Percentiles rank a stretch among this genome's conserved stretches.
phyloP scores from a whole-genome alignment of 805 yeast genomes.

The Blastobotrys americana region DNA sequence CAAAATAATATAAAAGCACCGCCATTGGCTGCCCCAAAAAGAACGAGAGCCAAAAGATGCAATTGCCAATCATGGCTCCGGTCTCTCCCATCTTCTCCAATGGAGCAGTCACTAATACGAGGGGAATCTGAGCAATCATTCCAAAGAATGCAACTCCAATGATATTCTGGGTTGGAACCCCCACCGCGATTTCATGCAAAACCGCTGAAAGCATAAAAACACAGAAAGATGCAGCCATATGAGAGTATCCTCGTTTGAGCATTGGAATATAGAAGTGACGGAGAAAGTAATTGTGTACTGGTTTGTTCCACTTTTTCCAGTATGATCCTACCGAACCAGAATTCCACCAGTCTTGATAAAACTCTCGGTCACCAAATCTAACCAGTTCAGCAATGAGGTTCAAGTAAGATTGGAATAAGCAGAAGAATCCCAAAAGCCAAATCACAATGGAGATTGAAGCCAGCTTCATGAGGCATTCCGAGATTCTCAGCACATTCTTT shows the following conservation, averaged over 20 bases:
- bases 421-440: slow-evolving; percentile 39
- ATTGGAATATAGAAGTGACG: slow-evolving; percentile 39
- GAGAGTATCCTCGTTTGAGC: slow-evolving; percentile 30
- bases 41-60: slow-evolving; percentile 41
- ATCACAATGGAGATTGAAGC: slow-evolving; percentile 36
- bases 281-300: slow-evolving; percentile 37
- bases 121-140: slow-evolving; percentile 39
- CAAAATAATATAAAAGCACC: slow-evolving; percentile 37
- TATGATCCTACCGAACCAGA: slow-evolving; percentile 41
- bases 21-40: slow-evolving; percentile 42
- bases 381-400: slow-evolving; percentile 40
- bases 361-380: slow-evolving; percentile 39
- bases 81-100: slow-evolving; percentile 36
- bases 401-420: slow-evolving; percentile 37
- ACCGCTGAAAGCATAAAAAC: slow-evolving; percentile 40
- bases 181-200: slow-evolving; percentile 41
- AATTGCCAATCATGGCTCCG: slow-evolving; percentile 38
- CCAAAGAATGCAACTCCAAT: slow-evolving; percentile 41
- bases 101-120: slow-evolving; percentile 36
- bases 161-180: slow-evolving; percentile 41
- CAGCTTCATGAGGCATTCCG: slow-evolving; percentile 34
- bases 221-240: slow-evolving; percentile 27
- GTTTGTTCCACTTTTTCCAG: slow-evolving; percentile 43
- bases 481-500: slow-evolving; percentile 22
- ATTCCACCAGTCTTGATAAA: slow-evolving; percentile 46